phyloP scores from a whole-genome alignment of 2,329 filamentous ascomycete species.

The Colletotrichum gloeosporioides region DNA sequence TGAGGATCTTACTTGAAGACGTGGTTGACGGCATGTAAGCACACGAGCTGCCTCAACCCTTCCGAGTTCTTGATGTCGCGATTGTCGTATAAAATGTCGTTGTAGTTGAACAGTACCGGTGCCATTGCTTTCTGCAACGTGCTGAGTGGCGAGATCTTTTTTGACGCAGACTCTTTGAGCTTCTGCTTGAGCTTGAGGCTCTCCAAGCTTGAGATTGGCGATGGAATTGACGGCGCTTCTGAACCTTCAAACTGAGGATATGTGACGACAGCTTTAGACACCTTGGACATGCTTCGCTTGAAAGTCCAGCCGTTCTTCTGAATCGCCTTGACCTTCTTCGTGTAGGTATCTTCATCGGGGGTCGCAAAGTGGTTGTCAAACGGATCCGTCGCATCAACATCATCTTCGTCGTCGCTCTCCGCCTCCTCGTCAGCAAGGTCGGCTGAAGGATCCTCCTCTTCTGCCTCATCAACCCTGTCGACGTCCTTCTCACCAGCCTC shows the following conservation, averaged over 20 bases:
- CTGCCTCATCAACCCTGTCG: slow-evolving; percentile 19
- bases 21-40: slow-evolving; percentile 89
- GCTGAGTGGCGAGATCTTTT: slow-evolving; percentile 63
- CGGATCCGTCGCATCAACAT: slow-evolving; percentile 65
- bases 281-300: slow-evolving; percentile 50
- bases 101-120: slow-evolving; percentile 79
- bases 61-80: slow-evolving; percentile 73
- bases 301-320: slow-evolving; percentile 57
- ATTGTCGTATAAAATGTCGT: slow-evolving; percentile 78
- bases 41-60: slow-evolving; percentile 73
- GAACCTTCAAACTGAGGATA: slow-evolving; percentile 46
- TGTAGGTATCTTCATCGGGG: slow-evolving; percentile 66
- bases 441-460: slow-evolving; percentile 20
- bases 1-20: slow-evolving; percentile 72
- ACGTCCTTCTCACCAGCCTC: slow-evolving; percentile 33
- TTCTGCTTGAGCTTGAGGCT: slow-evolving; percentile 74
- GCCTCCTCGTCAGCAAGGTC: slow-evolving; percentile 28
- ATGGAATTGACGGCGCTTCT: slow-evolving; percentile 36
- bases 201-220: slow-evolving; percentile 43
- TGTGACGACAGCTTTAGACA: slow-evolving; percentile 53
- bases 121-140: slow-evolving; percentile 69
- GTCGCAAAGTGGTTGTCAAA: slow-evolving; percentile 82
- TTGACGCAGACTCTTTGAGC: slow-evolving; percentile 59
- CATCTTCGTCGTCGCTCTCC: slow-evolving; percentile 25
- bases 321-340: slow-evolving; percentile 55